A percentile compares a stretch with the other conserved stretches of the same genome.
phyloP scores from a whole-genome alignment of 148 eudicot genomes.

The Rhododendron mucronatum region DNA sequence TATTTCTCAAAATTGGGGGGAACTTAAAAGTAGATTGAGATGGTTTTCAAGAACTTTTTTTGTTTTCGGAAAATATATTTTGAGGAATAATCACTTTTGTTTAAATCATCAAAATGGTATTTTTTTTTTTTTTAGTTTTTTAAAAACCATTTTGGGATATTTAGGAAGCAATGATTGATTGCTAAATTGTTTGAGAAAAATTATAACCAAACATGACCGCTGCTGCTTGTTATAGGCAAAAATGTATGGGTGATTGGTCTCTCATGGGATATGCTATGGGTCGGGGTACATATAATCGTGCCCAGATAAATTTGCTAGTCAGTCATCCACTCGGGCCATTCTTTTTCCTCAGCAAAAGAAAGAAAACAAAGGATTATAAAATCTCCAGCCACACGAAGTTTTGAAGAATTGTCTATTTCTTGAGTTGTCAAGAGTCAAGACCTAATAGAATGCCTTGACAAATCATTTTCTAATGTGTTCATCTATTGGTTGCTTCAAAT shows the following conservation, averaged over 20 bases:
- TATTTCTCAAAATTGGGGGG: not conserved
- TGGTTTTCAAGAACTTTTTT: not conserved
- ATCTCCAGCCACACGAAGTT: not conserved
- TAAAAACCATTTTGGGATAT: not conserved
- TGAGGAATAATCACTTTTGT: not conserved
- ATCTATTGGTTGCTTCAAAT: not conserved
- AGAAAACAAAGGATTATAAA: too few species aligned
- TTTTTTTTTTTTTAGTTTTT: not conserved
- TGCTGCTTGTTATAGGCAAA: not conserved
- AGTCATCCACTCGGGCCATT: too few species aligned
- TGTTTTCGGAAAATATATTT: not conserved
- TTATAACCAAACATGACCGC: not conserved
- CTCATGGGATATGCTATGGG: too few species aligned
- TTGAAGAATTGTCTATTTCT: not conserved
- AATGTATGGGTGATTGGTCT: too few species aligned
- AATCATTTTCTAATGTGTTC: not conserved
- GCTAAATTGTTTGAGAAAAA: not conserved
- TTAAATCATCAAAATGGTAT: not conserved
- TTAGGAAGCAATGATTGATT: not conserved
- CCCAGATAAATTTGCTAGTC: too few species aligned
- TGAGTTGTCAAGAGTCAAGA: not conserved
- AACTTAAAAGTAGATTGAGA: not conserved
- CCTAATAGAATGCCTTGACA: not conserved
- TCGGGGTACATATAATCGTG: too few species aligned
- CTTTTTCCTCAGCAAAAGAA: too few species aligned